phyloP scores from a whole-genome alignment of 2,329 filamentous ascomycete genomes.

The Ophiostoma perfectum region DNA sequence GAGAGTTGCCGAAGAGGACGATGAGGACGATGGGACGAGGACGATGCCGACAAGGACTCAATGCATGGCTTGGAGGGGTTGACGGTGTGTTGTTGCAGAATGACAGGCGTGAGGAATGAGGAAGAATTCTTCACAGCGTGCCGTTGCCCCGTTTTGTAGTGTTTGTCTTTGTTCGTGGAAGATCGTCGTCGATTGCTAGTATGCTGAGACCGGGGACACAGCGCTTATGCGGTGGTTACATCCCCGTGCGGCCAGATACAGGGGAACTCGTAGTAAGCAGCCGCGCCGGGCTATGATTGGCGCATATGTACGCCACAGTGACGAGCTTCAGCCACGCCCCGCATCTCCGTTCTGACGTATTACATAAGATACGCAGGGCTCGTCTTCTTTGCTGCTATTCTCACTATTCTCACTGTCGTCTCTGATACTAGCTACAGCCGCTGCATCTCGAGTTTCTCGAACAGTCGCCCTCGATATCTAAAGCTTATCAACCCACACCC shows the following conservation, averaged over 20 bases:
- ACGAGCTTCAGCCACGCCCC: conserved; percentile 4
- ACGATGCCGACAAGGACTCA: neutral
- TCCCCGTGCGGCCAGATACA: conserved; percentile 1
- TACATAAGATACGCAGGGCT: neutral
- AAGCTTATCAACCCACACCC: neutral
- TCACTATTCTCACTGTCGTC: neutral
- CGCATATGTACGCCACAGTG: neutral
- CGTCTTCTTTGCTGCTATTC: neutral
- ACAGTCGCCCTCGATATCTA: neutral
- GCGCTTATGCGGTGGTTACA: conserved; percentile 2
- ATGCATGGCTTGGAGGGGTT: neutral
- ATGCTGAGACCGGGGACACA: neutral
- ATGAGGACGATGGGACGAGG: neutral
- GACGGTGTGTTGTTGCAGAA: neutral
- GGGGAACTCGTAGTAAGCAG: neutral
- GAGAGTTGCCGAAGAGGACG: neutral
- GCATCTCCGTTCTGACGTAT: neutral
- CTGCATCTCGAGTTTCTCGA: neutral
- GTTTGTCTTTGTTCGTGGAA: conserved; percentile 7
- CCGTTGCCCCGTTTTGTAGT: conserved; percentile 5
- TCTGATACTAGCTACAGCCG: neutral
- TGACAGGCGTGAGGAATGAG: neutral
- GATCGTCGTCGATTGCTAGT: neutral
- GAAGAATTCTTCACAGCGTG: neutral
- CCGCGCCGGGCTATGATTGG: neutral